Evolutionary conservation across 768 basidiomycete species (phyloP), one percentile per base, ranked within the genome.

Genomic region (Xerocomellus dryophilus): DNA sequence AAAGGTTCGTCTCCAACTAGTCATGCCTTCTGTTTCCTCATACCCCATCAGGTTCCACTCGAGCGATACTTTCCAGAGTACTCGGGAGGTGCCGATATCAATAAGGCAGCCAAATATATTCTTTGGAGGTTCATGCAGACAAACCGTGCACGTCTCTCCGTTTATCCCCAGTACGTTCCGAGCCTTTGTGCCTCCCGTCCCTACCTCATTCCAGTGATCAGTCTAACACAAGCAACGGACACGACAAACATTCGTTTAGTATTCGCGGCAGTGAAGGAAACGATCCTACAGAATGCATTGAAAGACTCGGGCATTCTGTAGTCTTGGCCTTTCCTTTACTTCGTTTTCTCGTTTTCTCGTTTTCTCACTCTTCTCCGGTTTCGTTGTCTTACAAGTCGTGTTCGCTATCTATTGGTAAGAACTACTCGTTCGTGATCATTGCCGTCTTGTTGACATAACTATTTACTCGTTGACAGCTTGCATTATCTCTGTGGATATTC

Each of bases 61-160:
- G 86, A 88, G 56, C 74, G 76, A 40, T 88, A 87, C 67, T 94
- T 93, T 69, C 84, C 90, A 5, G 93, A 94, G 64, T 95, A 95
- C 69, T 88, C 89, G 1, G 91, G 91, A 31, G 92, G 92, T 5
- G 71, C 85, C 4, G 90, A 95, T 63, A 90, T 95, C 69, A 94
- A 93, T 74, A 95, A 95, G 70, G 93, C 92, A 2, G 92, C 93
- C 0, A 93, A 94, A 62, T 96, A 92, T 59, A 93, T 98, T 49
- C 75, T 98, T 35, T 97, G 93, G 94, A 76, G 89, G 63, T 98
- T 96, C 63, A 94, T 93, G 79, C 91, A 96, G 70, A 86, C 89
- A 51, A 96, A 95, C 61, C 74, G 88, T 20, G 90, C 90, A 50
- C 71, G 85, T 47, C 71, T 95, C 60, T 92, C 86, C 53, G 89